Evolutionary conservation across 306 rosid species (phyloP), one percentile per base, ranked within the genome.

Genomic region (Gynostemma pentaphyllum): DNA sequence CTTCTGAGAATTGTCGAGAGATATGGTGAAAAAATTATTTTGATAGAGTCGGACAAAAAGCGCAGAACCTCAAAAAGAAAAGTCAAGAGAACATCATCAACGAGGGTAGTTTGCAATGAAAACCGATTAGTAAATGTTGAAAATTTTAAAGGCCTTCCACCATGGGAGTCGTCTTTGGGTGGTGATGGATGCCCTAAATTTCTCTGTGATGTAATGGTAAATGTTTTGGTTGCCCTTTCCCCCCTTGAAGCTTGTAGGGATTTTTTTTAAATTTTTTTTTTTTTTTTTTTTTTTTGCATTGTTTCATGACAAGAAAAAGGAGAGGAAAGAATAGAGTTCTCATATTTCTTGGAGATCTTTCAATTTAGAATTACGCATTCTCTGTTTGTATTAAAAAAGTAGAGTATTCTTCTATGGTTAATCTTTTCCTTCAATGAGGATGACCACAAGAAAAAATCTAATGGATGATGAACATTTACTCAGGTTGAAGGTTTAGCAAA

Each of bases 401-500:
- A n/a, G 3, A 2, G 37, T 32, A 32, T 32, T 39, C 45, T 13
- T 60, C 46, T 6, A 14, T 22, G 19, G 34, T 36, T 22, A 13
- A 60, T 24, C 4, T 57, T 41, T 19, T 34, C 28, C 64, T 57
- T 55, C 19, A 15, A 10, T 19, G 29, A 57, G 30, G 34, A 9
- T 59, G 48, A 44, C 34, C 7, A 52, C 4, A 50, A 67, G 40
- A 23, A 21, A 19, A 54, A 15, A 9, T 16, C 77, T 73, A 76
- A 59, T 68, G 57, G 28, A 50, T 65, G 55, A 46, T 10, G 45
- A 65, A 22, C 54, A 41, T 75, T 67, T 72, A 62, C 72, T 74
- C 85, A 91, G 96, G 92, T 87, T 65, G 96, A 85, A 83, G 96
- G 98, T 70, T 80, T 91, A 76, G 98, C 96, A 61, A 91, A 91